These are phyloP conservation scores for Achaetomium macrosporum DNA, from an alignment of 2,329 filamentous ascomycete species.

Conservation along the genomic window DNA sequence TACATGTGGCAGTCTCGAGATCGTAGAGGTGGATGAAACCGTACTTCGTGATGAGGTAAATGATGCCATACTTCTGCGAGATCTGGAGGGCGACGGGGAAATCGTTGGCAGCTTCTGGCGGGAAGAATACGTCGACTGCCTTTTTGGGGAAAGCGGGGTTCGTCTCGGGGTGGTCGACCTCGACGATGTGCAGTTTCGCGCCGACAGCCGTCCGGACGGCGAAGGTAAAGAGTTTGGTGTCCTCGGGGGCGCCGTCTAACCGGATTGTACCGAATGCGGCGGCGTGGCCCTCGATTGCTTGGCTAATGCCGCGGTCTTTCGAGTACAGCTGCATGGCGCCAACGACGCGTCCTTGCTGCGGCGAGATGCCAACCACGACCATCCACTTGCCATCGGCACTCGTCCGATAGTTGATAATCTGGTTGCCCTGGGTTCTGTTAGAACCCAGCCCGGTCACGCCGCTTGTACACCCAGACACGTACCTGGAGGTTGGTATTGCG, in stretches of 20 bases:
- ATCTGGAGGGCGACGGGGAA: slow-evolving; percentile 98
- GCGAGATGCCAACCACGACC: slow-evolving; percentile 93
- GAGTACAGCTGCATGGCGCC: slow-evolving; percentile 98
- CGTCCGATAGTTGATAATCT: slow-evolving; percentile 99
- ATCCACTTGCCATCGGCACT: slow-evolving; percentile 97
- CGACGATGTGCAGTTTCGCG: slow-evolving; percentile 94
- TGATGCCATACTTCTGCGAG: slow-evolving; percentile 90
- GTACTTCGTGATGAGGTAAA: slow-evolving; percentile 97
- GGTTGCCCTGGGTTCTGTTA: slow-evolving; percentile 62
- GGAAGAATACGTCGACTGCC: slow-evolving; percentile 96
- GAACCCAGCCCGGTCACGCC: background rate
- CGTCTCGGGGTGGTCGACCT: slow-evolving; percentile 86
- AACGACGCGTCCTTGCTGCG: slow-evolving; percentile 86
- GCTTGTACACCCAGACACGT: slow-evolving; percentile 33
- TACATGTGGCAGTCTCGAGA: slow-evolving; percentile 87
- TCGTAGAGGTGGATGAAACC: slow-evolving; percentile 99
- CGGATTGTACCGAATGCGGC: slow-evolving; percentile 87
- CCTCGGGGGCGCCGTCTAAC: slow-evolving; percentile 79
- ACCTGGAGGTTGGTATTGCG: slow-evolving; percentile 85
- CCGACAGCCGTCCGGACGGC: slow-evolving; percentile 84
- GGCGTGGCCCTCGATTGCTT: slow-evolving; percentile 95
- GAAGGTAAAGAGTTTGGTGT: slow-evolving; percentile 96
- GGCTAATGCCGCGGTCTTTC: slow-evolving; percentile 90
- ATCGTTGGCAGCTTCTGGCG: slow-evolving; percentile 88
- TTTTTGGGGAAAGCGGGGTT: slow-evolving; percentile 93